Conservation (phyloP, 331 rosid genomes). For the Ulmus americana region DNA sequence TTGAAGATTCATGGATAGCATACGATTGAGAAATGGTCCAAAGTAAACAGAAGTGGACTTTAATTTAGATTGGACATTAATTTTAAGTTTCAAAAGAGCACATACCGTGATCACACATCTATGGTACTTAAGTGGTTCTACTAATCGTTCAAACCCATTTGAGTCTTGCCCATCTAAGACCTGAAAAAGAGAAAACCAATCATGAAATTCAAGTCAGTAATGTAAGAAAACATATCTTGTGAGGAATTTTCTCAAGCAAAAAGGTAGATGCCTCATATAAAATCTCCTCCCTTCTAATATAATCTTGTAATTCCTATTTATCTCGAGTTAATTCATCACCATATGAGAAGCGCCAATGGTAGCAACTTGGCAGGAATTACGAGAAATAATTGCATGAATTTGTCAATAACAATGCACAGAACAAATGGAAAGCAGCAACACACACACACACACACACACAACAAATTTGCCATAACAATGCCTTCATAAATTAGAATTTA, state of each 20-base stretch:
- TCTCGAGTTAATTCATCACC: neutral
- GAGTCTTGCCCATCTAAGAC: constrained; percentile 17
- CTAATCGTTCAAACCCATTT: constrained; percentile 30
- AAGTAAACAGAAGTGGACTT: neutral
- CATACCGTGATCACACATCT: constrained; percentile 34
- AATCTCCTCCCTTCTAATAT: neutral
- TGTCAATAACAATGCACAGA: too few species aligned
- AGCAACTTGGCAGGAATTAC: neutral
- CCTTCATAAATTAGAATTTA: too few species aligned
- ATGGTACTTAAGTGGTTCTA: constrained; percentile 26
- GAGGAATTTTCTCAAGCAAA: too few species aligned
- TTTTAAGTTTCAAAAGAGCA: neutral
- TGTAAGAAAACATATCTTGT: neutral
- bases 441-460: too few species aligned
- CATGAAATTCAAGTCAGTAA: too few species aligned
- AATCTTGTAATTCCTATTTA: neutral
- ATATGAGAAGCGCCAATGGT: neutral
- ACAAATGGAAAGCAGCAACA: too few species aligned
- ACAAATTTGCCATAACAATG: too few species aligned
- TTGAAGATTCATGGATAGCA: neutral
- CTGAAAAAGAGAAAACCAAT: constrained; percentile 10
- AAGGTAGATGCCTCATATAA: too few species aligned
- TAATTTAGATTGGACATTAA: neutral
- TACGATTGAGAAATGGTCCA: neutral
- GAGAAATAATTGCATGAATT: neutral